Conservation (phyloP, 2,329 filamentous ascomycete genomes). For the Phoma sp. region DNA sequence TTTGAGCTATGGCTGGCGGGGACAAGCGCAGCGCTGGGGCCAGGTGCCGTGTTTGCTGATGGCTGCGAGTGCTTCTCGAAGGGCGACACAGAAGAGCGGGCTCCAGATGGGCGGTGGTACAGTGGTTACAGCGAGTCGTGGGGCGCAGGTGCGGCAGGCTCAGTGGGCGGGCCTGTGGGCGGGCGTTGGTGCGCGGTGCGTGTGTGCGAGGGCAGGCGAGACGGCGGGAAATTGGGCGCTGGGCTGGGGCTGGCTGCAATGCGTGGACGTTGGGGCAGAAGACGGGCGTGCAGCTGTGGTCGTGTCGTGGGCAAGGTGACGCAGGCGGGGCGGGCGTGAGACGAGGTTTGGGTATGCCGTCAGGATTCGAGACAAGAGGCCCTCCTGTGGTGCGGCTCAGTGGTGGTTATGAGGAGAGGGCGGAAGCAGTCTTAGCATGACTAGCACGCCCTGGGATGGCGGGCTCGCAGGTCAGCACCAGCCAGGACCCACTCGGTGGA, state of each 20-base stretch:
- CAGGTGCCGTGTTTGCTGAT: conserved; percentile 25
- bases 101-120: conserved; percentile 4
- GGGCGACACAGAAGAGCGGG: conserved; percentile 28
- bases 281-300: conserved; percentile 2
- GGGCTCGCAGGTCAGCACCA: conserved; percentile 21
- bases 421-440: conserved; percentile 16
- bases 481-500: conserved; percentile 27
- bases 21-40: conserved; percentile 18
- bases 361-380: conserved; percentile 25
- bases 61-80: conserved; percentile 40
- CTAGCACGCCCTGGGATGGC: conserved; percentile 14
- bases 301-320: conserved; percentile 4
- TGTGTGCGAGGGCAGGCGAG: conserved; percentile 4
- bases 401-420: conserved; percentile 44
- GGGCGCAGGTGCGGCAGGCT: conserved; percentile 1
- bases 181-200: conserved; percentile 3
- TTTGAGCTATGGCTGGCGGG: conserved; percentile 13
- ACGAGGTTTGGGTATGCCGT: conserved; percentile 27
- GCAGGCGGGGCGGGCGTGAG: conserved; percentile 27
- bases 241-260: conserved; percentile 15
- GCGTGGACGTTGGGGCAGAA: conserved; percentile 6
- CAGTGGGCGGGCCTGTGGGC: background rate
- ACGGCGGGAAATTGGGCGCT: conserved; percentile 11
- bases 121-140: conserved; percentile 9
- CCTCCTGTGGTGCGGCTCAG: conserved; percentile 42